Evolutionary conservation across 164 flowering plant genomes (phyloP), one percentile per base, ranked within the genome.

Genomic region (Annona cherimola): DNA sequence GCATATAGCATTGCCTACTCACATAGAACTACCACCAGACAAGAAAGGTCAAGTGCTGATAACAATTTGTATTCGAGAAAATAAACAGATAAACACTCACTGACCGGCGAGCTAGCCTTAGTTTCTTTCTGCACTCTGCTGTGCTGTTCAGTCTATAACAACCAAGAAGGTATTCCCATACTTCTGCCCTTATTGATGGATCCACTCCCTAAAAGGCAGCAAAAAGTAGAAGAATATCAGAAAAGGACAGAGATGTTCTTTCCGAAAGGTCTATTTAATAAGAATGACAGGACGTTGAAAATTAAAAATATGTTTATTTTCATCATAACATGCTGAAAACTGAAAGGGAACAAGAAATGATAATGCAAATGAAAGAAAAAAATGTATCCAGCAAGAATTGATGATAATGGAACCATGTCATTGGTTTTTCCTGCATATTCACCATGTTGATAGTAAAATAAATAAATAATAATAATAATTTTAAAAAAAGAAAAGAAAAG

Each of bases 91-190:
- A 20, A 74, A 59, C 69, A 40, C 41, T 8, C 12, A 41, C 69
- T 42, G 11, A 92, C 97, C 94, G 90, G 69, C 97, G 77, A 4
- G 92, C 96, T 74, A 79, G 76, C 76, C 96, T 84, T 69, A 92
- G 79, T 69, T 83, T 85, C 74, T 68, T 76, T 14, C 96, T 82
- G 66, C 84, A 79, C 71, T 90, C 94, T 2, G 90, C 71, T 40
- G 96, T 89, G 77, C 88, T 90, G 74, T 88, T 77, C 54, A 84
- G 74, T 63, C 88, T 77, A 84, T 92, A 92, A 81, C 98, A 92
- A 69, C 98, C 98, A 77, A 92, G 95, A 71, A 92, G 87, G 80
- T 90, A 90, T 71, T 92, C 98, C 98, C 98, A 92, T n/a, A 92
- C 98, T 84, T 90, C 91, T 54, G 94, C 76, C 76, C 98, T 82